Evolutionary conservation across 2,329 filamentous ascomycete genomes (phyloP), one percentile per base, ranked within the genome.

Genomic region (Clarireedia sp.): DNA sequence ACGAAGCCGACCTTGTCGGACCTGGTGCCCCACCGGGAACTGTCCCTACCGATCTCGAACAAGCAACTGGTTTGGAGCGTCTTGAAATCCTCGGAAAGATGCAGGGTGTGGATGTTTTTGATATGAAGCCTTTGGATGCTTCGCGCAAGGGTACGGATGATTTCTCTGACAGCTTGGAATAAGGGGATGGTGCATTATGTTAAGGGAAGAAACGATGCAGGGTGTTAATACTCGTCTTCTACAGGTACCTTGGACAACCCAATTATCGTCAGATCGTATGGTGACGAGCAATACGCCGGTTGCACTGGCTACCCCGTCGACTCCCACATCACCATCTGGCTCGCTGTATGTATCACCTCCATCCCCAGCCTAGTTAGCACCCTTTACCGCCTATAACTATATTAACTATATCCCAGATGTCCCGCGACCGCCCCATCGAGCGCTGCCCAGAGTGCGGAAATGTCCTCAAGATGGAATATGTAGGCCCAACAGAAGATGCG

Each of bases 61-160:
- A 99, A 75, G 78, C 94, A 58, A 97, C 94, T 67, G 94, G 94
- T 88, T 81, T 97, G 59, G 94, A 99, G 81, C 91, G 94, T 83
- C 83, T 99, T 67, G 94, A 99, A 77, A 94, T 99, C 70, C 81
- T 99, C 72, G 94, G 94, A 76, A 99, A 99, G 85, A 96, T 97
- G 87, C 90, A 97, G 80, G 91, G 94, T 64, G 79, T 96, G 68
- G 94, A 99, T 72, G 80, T 97, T 72, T 99, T 99, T 78, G 91
- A 99, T 78, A 96, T 97, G 94, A 86, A 84, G 75, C 94, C 94
- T 62, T 83, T 99, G 67, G 94, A 97, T 73, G 80, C 92, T 62
- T 94, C 87, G 73, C 86, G 94, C 71, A 82, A 82, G 74, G 92
- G 92, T 89, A 79, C 63, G 48, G n/a, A 16, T 19, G 23, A 23